A percentile compares a stretch with the other conserved stretches of the same genome.
Evolutionary conservation across 352 stramenopile species (phyloP).

Genomic region (Phytophthora ohioensis): DNA sequence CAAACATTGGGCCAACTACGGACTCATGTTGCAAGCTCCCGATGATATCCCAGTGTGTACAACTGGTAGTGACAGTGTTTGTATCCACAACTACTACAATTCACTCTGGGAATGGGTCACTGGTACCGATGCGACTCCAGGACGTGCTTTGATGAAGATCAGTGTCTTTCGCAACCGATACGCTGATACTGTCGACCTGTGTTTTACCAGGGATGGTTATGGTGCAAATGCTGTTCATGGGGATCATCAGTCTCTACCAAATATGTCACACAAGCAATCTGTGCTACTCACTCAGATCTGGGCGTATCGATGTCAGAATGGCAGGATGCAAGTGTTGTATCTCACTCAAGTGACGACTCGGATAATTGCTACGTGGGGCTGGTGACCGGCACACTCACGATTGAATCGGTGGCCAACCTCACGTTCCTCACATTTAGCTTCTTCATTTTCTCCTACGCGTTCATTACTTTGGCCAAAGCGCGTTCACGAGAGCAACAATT

Average conservation of each 20-base stretch:
- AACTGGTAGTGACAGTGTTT: conserved; percentile 27
- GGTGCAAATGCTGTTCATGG: conserved; percentile 43
- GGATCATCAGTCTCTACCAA: conserved; percentile 35
- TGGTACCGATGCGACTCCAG: conserved; percentile 9
- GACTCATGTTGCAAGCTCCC: conserved; percentile 37
- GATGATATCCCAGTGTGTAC: conserved; percentile 41
- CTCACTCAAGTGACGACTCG: conserved; percentile 25
- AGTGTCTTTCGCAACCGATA: conserved; percentile 38
- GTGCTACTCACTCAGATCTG: conserved; percentile 29
- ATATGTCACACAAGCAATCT: conserved; percentile 36
- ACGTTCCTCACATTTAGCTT: conserved; percentile 20
- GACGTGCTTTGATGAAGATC: conserved; percentile 36
- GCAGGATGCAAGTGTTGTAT: conserved; percentile 34
- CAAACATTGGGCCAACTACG: conserved; percentile 39
- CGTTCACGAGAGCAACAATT: conserved; percentile 40
- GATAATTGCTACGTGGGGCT: conserved; percentile 35
- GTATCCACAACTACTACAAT: conserved; percentile 48
- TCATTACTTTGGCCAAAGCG: conserved; percentile 35
- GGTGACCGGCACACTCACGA: conserved; percentile 32
- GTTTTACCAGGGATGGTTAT: conserved; percentile 37
- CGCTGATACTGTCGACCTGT: conserved; percentile 28
- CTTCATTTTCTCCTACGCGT: conserved; percentile 38
- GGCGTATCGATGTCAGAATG: conserved; percentile 36
- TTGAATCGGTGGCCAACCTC: conserved; percentile 33
- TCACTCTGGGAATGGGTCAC: conserved; percentile 44